A percentile compares a stretch with the other conserved stretches of the same genome.
Conservation (phyloP, 148 eudicot species). For the Spergularia bocconei region DNA sequence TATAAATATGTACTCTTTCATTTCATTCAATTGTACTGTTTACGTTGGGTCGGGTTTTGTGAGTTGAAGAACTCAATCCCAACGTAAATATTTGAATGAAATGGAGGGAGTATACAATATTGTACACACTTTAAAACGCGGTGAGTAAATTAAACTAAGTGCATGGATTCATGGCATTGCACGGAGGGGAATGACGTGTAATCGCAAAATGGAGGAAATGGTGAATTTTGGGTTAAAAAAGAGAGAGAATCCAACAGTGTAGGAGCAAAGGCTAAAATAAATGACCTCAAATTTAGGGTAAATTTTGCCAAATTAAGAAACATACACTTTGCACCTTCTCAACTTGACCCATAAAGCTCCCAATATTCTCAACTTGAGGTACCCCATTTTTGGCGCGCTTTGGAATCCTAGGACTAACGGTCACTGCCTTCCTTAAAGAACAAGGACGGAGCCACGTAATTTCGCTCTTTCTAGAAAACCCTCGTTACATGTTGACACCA, state of each 20-base stretch:
- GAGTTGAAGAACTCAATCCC: too few species aligned
- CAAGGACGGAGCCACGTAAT: too few species aligned
- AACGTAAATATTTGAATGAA: not conserved
- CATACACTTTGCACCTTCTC: not conserved
- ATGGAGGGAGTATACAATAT: not conserved
- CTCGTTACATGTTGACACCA: too few species aligned
- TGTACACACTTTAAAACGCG: too few species aligned
- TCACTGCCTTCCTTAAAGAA: too few species aligned
- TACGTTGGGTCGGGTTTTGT: too few species aligned
- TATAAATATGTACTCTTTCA: too few species aligned
- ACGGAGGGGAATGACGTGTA: conserved; percentile 16
- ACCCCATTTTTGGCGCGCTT: conserved; percentile 9
- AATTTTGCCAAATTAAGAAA: not conserved
- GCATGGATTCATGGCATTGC: too few species aligned
- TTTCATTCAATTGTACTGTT: too few species aligned
- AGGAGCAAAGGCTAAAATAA: not conserved
- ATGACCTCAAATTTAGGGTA: not conserved
- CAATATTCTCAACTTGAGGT: conserved; percentile 2
- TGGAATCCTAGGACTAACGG: not conserved
- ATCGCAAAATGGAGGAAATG: conserved; percentile 4
- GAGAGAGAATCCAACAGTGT: too few species aligned
- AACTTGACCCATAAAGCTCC: conserved; percentile 6
- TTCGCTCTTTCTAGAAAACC: too few species aligned
- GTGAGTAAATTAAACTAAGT: too few species aligned
- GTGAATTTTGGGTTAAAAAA: not conserved